These are phyloP conservation scores for Candida hungchunana DNA, from an alignment of 805 yeast genomes.

Conservation along the genomic window DNA sequence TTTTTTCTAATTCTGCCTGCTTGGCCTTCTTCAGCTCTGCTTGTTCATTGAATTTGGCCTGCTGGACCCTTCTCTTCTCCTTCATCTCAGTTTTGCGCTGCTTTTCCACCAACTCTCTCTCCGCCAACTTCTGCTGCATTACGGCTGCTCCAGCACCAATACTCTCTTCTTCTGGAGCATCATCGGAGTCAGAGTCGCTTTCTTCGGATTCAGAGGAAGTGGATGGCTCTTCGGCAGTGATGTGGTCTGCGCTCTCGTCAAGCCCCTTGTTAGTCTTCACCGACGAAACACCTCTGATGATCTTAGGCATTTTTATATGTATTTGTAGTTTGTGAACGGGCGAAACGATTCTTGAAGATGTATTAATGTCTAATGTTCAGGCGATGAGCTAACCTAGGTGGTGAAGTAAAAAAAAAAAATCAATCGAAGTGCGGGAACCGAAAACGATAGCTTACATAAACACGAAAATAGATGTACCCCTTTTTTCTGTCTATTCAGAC, in stretches of 20 bases:
- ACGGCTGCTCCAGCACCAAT: constrained; percentile 23
- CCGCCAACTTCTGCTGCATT: constrained; percentile 10
- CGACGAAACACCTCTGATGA: neutral
- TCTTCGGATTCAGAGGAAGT: too few species aligned
- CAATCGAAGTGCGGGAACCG: too few species aligned
- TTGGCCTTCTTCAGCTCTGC: constrained; percentile 21
- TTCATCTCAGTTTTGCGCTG: constrained; percentile 26
- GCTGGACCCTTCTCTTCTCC: constrained; percentile 26
- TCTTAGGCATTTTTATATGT: too few species aligned
- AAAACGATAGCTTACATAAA: too few species aligned
- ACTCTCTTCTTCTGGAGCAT: constrained; percentile 50
- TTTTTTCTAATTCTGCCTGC: constrained; percentile 18
- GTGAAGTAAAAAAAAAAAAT: too few species aligned
- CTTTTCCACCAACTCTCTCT: constrained; percentile 26
- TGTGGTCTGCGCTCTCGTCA: constrained; percentile 15
- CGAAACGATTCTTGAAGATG: too few species aligned
- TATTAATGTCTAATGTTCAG: too few species aligned
- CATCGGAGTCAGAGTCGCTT: constrained; percentile 33
- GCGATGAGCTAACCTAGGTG: too few species aligned
- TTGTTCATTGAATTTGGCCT: constrained; percentile 21
- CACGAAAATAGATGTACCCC: too few species aligned
- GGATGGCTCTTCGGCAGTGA: constrained; percentile 21
- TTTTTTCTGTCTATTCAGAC: neutral
- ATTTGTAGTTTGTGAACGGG: too few species aligned
- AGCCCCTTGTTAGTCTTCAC: constrained; percentile 3